A percentile compares a stretch with the other conserved stretches of the same genome.
Evolutionary conservation across 306 rosid genomes (phyloP).

Genomic region (Erythrophleum fordii): DNA sequence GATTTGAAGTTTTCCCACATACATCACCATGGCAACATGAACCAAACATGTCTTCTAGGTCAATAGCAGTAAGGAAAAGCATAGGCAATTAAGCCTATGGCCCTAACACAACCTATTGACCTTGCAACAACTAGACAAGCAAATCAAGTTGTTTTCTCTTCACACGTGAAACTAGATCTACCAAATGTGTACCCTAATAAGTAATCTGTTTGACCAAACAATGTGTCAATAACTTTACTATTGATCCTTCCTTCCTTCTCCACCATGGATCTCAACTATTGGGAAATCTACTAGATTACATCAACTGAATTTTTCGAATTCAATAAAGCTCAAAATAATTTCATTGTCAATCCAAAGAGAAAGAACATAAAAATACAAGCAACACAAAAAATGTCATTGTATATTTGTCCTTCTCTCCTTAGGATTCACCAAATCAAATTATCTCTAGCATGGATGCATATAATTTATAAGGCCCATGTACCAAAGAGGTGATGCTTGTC

Average conservation of each 20-base stretch:
- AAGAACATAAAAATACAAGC: no score
- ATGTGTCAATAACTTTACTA: not conserved
- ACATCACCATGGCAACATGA: not conserved
- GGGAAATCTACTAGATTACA: not conserved
- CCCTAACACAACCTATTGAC: not conserved
- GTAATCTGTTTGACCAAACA: not conserved
- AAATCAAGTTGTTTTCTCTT: not conserved
- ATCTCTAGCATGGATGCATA: no score
- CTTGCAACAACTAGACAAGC: not conserved
- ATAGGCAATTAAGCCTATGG: not conserved
- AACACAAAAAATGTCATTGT: no score
- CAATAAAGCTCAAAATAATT: no score
- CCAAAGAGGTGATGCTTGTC: no score
- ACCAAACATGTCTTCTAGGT: not conserved
- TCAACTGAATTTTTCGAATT: not conserved
- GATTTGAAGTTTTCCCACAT: not conserved
- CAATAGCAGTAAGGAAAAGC: not conserved
- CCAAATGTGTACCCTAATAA: not conserved
- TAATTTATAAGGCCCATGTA: no score
- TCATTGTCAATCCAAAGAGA: no score
- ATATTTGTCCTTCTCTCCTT: no score
- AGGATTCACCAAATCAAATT: no score
- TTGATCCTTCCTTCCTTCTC: not conserved
- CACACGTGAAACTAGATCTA: not conserved
- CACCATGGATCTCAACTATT: not conserved